Evolutionary conservation across 306 rosid species (phyloP), one percentile per base, ranked within the genome.

Genomic region (Crotalaria pallida): DNA sequence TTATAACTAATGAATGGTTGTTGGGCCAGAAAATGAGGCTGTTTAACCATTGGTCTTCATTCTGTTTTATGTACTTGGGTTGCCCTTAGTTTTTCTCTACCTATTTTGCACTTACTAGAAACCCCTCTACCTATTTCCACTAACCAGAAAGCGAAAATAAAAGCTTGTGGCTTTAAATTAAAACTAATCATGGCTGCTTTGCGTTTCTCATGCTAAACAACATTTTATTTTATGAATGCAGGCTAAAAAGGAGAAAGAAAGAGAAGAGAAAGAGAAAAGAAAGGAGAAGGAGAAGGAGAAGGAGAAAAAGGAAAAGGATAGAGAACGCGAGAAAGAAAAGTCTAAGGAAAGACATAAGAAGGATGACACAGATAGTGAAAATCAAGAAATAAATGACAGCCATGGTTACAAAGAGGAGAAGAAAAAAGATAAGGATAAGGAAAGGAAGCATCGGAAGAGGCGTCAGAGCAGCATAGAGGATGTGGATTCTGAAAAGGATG

Each of bases 291-390:
- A 72, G 65, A 58, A 58, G 24, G 81, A 83, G 58, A 80, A 85
- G 61, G 85, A 88, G 72, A 78, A 83, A 18, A 88, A 88, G 77
- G 97, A 94, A 62, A 90, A 88, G 82, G 99, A 90, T 15, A 81
- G 83, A 80, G 99, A 94, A 18, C 94, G 91, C 1, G 98, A 95
- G 79, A 94, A 84, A 65, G 98, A 90, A 13, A 92, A 87, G 76
- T 84, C 86, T 5, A 90, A 86, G 83, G 96, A 90, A 8, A 89
- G 96, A 33, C 77, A 86, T 55, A 95, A 84, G 88, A 94, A 91
- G 83, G 99, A 89, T 52, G 99, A 89, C 74, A 78, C 97, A 40
- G 99, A 91, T 82, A 69, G 94, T 72, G 99, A 95, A 77, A 89
- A 80, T 61, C 58, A 77, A 33, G 97, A 89, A 58, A 51, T 77